Base-by-base conservation (phyloP, 2,329 filamentous ascomycete genomes). In the Penicillium capsulatum region DNA sequence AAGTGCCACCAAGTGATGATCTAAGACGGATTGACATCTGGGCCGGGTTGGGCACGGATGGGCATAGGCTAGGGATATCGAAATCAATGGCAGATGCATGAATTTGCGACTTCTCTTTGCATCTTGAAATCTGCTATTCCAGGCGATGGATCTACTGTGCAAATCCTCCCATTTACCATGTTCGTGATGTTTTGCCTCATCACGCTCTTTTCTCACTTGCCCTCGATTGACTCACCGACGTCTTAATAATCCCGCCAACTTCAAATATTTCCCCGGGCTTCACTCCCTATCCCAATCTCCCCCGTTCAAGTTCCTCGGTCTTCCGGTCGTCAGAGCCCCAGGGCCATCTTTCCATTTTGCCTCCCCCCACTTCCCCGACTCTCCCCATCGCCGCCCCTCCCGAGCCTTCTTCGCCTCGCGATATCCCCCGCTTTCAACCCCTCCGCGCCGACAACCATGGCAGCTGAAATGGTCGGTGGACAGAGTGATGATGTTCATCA, bases 1-100 rank as follows among this genome's bases (percentile, higher is more conserved):
- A 51, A 58, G 60, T 57, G 63, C 61, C 60, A 57, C 49, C 51
- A 47, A 32, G 37, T 37, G 47, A 50, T 52, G 49, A 51, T 48
- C 42, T 50, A 48, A 48, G 41, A 41, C 40, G 9, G 19, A 22
- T 22, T 22, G 5, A 22, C 19, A 22, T 22, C 19, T 22, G 5
- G 19, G 5, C 19, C 19, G 19, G n/a, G 35, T 30, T 38, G n/a
- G 17, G 9, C 33, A 28, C 33, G 14, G 26, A 20, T 17, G 15
- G 26, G 34, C 24, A 28, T 14, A 17, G n/a, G n/a, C n/a, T 16
- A 32, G 36, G 11, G 24, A 30, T 20, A 29, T 22, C 20, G 17
- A 22, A 22, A 22, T 22, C 19, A 22, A 22, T 5, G 19, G 19
- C 9, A 22, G 5, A 5, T 22, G 19, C n/a, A 7, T 16, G 28